Conservation (phyloP, 2,329 filamentous ascomycete genomes). For the Drechslerella coelobrocha region DNA sequence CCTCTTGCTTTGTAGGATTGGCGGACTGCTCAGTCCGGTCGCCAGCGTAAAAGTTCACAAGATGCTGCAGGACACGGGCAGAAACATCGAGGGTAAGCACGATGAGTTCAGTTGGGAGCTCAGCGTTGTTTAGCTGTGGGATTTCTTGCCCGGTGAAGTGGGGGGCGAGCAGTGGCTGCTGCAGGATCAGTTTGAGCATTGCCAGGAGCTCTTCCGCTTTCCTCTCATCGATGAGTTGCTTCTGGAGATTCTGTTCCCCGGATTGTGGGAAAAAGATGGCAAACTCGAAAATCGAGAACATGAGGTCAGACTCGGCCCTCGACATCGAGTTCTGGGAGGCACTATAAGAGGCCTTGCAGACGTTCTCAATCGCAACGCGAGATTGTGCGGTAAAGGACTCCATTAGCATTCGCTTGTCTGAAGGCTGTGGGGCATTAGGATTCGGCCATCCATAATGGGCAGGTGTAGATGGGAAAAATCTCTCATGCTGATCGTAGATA, state of each 20-base stretch:
- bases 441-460: conserved; percentile 47
- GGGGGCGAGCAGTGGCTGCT: conserved; percentile 42
- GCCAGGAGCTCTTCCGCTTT: conserved; percentile 42
- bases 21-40: conserved; percentile 26
- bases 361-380: conserved; percentile 42
- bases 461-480: conserved; percentile 45
- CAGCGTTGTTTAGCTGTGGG: conserved; percentile 40
- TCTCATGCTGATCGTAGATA: conserved; percentile 48
- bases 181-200: conserved; percentile 42
- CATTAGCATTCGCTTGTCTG: conserved; percentile 50
- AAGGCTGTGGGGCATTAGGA: conserved; percentile 39
- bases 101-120: conserved; percentile 48
- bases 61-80: conserved; percentile 38
- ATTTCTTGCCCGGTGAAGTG: conserved; percentile 47
- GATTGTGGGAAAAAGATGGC: conserved; percentile 50
- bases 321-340: conserved; percentile 48
- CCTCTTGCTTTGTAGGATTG: conserved; percentile 38
- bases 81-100: conserved; percentile 47
- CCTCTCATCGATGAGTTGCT: conserved; percentile 43
- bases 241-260: conserved; percentile 39
- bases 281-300: conserved; percentile 49
- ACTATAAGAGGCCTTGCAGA: conserved; percentile 50
- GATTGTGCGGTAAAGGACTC: conserved; percentile 48
- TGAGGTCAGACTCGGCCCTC: conserved; percentile 48
- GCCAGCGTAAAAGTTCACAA: conserved; percentile 39